Base-by-base conservation (phyloP, 805 yeast genomes). In the Lipomyces kockii region DNA sequence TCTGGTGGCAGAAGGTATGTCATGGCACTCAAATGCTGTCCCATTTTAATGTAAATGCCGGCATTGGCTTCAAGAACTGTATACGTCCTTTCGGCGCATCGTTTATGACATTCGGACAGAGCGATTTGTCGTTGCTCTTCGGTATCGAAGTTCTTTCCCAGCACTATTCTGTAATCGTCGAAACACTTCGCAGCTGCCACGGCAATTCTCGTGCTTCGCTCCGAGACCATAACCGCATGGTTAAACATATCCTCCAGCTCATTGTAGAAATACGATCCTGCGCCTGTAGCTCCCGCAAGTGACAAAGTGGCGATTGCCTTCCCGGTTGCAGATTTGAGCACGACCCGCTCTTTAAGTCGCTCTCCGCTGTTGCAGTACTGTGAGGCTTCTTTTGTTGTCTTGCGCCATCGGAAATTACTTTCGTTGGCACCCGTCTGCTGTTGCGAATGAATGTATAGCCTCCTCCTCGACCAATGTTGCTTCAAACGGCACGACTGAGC, bases 21-120 rank as follows among this genome's bases (percentile, higher is more conserved):
- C 85, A 95, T 83, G 0, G 98, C 98, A 53, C 93, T 85, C 12
- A 95, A 81, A 76, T 95, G 99, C 77, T 95, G 99, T 12, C 99
- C 99, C 56, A 95, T 80, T 78, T 95, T 95, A 78, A 95, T 95
- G 77, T 89, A 95, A 7, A 95, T 84, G 0, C 99, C 99, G 20
- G 97, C 98, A 75, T 95, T 95, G 37, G 81, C 82, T 75, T 91
- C 92, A 46, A 95, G 79, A 0, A 98, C 97, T 55, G 80, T 78
- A 64, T 91, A 81, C 0, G 99, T 91, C 63, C 92, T 87, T 11
- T 81, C 75, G 0, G 99, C 98, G 59, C 97, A 92, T 64, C 81
- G 80, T 66, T 81, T 77, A 76, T 95, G 98, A 55, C 97, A 90
- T 53, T 82, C 78, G 6, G 84, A 78, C 60, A 94, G 78, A 0